Conservation (phyloP, 306 rosid genomes). For the Cajanus cajan region DNA sequence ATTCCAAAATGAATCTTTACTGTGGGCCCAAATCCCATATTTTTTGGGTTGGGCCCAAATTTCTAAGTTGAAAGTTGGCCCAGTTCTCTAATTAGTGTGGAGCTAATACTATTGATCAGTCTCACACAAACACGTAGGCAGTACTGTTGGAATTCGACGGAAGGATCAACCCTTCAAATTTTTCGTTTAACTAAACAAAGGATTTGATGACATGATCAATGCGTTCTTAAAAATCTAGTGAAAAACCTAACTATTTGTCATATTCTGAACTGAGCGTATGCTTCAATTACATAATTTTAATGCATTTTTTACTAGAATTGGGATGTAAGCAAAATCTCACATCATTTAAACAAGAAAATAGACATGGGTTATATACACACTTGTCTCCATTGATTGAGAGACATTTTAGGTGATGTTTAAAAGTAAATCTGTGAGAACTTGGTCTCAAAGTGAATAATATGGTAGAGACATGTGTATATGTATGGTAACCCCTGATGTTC, state of each 20-base stretch:
- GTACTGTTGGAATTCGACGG: not conserved
- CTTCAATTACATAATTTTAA: not conserved
- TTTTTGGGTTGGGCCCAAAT: not conserved
- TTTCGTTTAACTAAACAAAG: not conserved
- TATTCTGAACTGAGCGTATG: not conserved
- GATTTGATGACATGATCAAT: not conserved
- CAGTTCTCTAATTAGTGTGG: not conserved
- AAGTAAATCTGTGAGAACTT: too few relatives aligned
- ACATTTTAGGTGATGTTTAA: not conserved
- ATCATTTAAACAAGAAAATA: too few relatives aligned
- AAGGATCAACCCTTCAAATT: not conserved
- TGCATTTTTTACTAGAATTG: not conserved
- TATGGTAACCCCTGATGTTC: too few relatives aligned
- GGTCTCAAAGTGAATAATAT: too few relatives aligned
- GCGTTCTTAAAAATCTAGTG: not conserved
- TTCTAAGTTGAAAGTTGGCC: not conserved
- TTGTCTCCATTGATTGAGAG: too few relatives aligned
- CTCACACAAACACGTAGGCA: too few relatives aligned
- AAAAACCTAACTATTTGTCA: not conserved
- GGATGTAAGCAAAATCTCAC: too few relatives aligned
- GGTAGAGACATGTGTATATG: too few relatives aligned
- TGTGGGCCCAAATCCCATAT: not conserved
- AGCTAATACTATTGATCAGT: not conserved
- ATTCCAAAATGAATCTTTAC: not conserved
- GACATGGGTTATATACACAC: too few relatives aligned